Conservation (phyloP, 2,329 filamentous ascomycete genomes). For the Colletotrichum coccodes region DNA sequence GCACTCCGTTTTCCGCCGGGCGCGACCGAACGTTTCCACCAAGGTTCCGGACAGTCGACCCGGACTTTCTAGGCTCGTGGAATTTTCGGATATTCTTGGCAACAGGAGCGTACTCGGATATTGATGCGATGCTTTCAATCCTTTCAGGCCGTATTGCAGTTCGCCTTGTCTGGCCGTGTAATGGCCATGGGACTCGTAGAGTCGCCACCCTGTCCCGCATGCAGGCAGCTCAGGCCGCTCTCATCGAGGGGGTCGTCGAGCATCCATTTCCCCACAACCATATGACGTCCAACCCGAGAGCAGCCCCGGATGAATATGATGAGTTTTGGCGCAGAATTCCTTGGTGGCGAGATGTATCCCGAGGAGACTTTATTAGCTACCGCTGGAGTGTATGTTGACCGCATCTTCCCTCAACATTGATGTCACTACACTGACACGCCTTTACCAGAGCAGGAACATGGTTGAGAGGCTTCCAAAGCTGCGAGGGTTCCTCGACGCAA, state of each 20-base stretch:
- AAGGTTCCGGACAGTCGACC: not conserved
- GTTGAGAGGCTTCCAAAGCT: constrained; percentile 59
- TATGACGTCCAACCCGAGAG: not conserved
- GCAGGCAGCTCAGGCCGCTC: not conserved
- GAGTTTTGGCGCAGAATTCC: constrained; percentile 63
- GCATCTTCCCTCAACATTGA: not conserved
- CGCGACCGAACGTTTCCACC: too few species aligned
- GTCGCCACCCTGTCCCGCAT: not conserved
- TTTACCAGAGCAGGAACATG: constrained; percentile 55
- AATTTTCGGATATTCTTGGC: too few species aligned
- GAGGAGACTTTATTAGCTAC: constrained; percentile 62
- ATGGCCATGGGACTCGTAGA: not conserved
- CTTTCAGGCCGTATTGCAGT: not conserved
- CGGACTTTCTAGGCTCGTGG: not conserved
- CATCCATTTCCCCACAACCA: not conserved
- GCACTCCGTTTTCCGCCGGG: too few species aligned
- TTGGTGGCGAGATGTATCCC: constrained; percentile 58
- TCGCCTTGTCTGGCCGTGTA: not conserved
- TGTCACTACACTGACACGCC: not conserved
- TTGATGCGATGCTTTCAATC: not conserved
- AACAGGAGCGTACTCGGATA: not conserved
- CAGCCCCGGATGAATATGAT: constrained; percentile 34
- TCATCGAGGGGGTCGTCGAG: not conserved
- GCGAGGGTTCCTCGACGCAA: constrained; percentile 56
- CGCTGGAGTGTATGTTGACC: constrained; percentile 61